phyloP scores from a whole-genome alignment of 1,284 basidiomycete genomes.

The Tremellales sp. region DNA sequence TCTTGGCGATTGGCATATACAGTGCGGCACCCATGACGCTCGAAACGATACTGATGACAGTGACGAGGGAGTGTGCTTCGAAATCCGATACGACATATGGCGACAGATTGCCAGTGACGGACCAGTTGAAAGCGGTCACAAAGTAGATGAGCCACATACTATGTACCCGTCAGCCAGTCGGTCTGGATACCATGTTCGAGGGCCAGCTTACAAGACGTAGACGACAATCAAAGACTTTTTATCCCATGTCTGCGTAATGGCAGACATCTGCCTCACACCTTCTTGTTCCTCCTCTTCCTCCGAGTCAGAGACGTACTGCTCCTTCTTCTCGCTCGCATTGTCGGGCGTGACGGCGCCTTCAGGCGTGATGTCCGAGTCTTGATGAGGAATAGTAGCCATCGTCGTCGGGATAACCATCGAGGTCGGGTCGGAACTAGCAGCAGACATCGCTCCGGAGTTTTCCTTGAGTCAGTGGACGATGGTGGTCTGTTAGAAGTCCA shows the following conservation, averaged over 20 bases:
- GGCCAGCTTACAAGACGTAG: conserved; percentile 29
- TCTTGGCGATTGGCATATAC: conserved; percentile 36
- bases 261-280: conserved; percentile 32
- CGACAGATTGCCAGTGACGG: conserved; percentile 34
- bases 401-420: background rate
- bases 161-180: conserved; percentile 7
- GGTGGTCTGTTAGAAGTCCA: too few relatives aligned
- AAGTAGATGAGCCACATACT: conserved; percentile 38
- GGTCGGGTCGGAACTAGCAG: too few relatives aligned
- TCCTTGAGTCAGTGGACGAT: too few relatives aligned
- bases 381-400: background rate
- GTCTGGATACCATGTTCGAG: background rate
- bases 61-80: conserved; percentile 35
- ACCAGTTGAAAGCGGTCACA: conserved; percentile 38
- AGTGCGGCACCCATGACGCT: conserved; percentile 31
- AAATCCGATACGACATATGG: conserved; percentile 35
- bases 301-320: background rate
- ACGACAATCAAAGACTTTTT: conserved; percentile 21
- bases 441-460: too few relatives aligned
- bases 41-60: conserved; percentile 38
- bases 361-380: background rate
- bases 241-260: conserved; percentile 35
- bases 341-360: background rate
- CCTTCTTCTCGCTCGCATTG: conserved; percentile 1
- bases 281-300: conserved; percentile 16